Percentiles rank a stretch among this genome's conserved stretches.
Evolutionary conservation across 306 rosid species (phyloP).

Genomic region (Gillenia trifoliata): DNA sequence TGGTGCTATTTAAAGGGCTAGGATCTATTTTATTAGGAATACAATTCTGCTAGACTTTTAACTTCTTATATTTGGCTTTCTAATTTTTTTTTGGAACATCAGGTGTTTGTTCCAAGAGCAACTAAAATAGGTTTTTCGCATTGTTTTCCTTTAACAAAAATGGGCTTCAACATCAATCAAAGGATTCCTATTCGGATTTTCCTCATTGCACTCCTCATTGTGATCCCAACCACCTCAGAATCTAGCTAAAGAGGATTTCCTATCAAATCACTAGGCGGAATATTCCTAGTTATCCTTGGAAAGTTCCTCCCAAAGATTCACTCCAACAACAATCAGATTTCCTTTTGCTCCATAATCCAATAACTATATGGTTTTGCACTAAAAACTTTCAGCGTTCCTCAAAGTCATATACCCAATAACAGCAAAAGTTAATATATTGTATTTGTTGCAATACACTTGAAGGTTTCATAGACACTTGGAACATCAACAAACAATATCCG

Average conservation of each 20-base stretch:
- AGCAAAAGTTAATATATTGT: not conserved
- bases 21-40: not conserved
- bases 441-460: not conserved
- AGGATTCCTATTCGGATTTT: not conserved
- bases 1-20: not conserved
- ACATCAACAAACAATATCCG: not conserved
- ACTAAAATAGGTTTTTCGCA: not conserved
- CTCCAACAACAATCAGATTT: not conserved
- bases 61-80: not conserved
- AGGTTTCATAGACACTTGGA: not conserved
- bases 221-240: not conserved
- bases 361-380: not conserved
- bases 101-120: not conserved
- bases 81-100: not conserved
- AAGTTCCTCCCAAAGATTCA: not conserved
- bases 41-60: not conserved
- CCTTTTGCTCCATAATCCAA: not conserved
- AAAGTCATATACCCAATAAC: not conserved
- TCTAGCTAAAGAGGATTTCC: not conserved
- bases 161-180: not conserved
- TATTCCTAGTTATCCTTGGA: not conserved
- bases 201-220: not conserved
- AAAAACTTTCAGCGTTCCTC: not conserved
- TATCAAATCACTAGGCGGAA: not conserved
- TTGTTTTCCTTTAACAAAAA: not conserved